phyloP scores from a whole-genome alignment of 108 stramenopile species.

The Seminavis robusta region DNA sequence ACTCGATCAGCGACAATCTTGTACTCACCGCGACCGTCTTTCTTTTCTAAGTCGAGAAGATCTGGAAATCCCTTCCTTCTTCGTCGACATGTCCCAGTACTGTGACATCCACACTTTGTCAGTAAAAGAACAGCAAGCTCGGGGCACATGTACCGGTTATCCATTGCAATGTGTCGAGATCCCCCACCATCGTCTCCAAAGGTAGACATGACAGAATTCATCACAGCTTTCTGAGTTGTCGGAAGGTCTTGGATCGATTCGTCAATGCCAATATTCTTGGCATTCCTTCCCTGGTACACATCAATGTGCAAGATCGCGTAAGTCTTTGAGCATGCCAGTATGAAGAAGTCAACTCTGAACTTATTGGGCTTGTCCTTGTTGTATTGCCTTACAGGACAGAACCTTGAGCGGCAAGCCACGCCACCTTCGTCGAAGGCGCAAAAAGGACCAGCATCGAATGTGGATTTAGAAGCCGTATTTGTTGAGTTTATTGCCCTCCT shows the following conservation, averaged over 20 bases:
- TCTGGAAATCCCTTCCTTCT: neutral
- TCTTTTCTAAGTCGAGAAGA: neutral
- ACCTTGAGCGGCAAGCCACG: conserved; percentile 4
- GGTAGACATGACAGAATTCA: conserved; percentile 13
- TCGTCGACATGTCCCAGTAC: neutral
- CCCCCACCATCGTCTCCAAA: neutral
- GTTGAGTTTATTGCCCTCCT: too few species aligned
- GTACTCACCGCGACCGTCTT: neutral
- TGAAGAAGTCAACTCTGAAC: conserved; percentile 9
- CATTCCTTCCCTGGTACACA: conserved; percentile 14
- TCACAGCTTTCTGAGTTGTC: conserved; percentile 16
- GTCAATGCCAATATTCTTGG: neutral
- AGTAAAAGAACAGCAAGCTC: neutral
- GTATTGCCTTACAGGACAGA: conserved; percentile 15
- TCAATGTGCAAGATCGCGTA: conserved; percentile 13
- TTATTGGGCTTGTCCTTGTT: conserved; percentile 24
- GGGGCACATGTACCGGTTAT: neutral
- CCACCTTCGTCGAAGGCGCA: conserved; percentile 15
- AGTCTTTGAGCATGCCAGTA: neutral
- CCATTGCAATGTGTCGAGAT: neutral
- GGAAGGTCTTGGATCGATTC: neutral
- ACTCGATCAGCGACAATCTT: neutral
- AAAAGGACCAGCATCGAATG: conserved; percentile 1
- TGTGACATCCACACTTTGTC: neutral
- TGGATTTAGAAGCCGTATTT: conserved; percentile 1